A percentile compares a stretch with the other conserved stretches of the same genome.
Conservation (phyloP, 352 stramenopile species). For the Aphanomyces invadans region DNA sequence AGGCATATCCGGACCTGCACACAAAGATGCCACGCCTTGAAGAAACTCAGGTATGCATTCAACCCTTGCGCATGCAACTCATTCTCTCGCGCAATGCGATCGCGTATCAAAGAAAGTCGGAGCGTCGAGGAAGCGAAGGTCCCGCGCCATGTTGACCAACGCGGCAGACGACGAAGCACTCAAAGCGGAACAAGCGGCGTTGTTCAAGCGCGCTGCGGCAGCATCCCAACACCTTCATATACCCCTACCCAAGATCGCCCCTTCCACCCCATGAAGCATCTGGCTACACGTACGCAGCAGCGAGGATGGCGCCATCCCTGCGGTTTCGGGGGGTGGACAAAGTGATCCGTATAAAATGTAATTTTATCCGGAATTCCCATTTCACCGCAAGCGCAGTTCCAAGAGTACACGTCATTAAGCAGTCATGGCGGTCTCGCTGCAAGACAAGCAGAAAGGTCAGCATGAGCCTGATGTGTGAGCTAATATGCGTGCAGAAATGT, state of each 20-base stretch:
- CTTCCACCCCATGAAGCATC: too few relatives aligned
- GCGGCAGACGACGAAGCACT: constrained; percentile 32
- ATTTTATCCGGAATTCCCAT: neutral
- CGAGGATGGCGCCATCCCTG: constrained; percentile 17
- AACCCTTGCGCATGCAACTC: neutral
- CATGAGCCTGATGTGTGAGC: neutral
- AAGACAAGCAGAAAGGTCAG: constrained; percentile 79
- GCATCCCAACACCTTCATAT: neutral
- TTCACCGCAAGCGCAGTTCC: neutral
- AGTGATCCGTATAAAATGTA: neutral
- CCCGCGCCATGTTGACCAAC: constrained; percentile 29
- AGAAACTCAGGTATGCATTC: neutral
- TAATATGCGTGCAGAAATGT: constrained; percentile 41
- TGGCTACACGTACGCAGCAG: constrained; percentile 10
- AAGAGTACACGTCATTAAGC: neutral
- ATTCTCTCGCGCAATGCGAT: constrained; percentile 2
- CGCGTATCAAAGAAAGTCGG: neutral
- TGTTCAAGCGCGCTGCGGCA: constrained; percentile 51
- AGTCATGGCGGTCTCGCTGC: constrained; percentile 28
- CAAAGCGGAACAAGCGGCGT: constrained; percentile 30
- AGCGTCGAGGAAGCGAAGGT: neutral
- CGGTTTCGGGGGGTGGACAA: too few relatives aligned
- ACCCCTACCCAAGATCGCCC: constrained; percentile 5
- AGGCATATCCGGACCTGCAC: constrained; percentile 30
- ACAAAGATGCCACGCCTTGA: neutral